Conservation (phyloP, 306 rosid genomes). For the Medicago arabica region DNA sequence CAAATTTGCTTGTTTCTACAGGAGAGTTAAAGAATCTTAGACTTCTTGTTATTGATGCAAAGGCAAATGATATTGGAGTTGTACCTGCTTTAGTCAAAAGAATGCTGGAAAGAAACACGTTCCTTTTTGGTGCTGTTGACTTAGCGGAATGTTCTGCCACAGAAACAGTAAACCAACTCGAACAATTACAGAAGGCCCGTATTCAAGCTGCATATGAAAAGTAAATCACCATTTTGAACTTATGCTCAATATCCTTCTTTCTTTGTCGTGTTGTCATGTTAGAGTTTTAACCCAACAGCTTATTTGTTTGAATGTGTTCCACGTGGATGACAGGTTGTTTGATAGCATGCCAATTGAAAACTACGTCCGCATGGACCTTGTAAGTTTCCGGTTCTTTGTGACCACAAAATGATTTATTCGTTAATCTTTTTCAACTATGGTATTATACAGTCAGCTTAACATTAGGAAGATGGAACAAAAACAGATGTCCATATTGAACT, state of each 20-base stretch:
- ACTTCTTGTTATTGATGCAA: conserved; percentile 64
- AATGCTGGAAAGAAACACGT: conserved; percentile 75
- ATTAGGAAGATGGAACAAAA: conserved; percentile 8
- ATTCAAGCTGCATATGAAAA: conserved; percentile 62
- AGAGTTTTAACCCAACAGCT: conserved; percentile 17
- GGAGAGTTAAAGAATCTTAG: conserved; percentile 77
- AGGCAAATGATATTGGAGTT: conserved; percentile 51
- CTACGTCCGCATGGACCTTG: conserved; percentile 76
- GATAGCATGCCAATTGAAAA: conserved; percentile 53
- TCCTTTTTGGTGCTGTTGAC: conserved; percentile 82
- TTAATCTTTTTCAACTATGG: not conserved
- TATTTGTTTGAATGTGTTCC: conserved; percentile 37
- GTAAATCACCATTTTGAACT: conserved; percentile 45
- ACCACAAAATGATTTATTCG: conserved; percentile 10
- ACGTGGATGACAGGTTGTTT: conserved; percentile 64
- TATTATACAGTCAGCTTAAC: conserved; percentile 16
- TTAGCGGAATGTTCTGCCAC: conserved; percentile 58
- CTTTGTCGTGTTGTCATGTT: conserved; percentile 22
- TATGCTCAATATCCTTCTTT: conserved; percentile 23
- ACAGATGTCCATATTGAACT: not conserved
- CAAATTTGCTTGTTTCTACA: conserved; percentile 41
- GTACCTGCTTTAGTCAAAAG: conserved; percentile 61
- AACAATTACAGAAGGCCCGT: conserved; percentile 74
- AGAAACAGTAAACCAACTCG: conserved; percentile 74
- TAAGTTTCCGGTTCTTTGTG: conserved; percentile 46